These are phyloP conservation scores for Evernia prunastri DNA, from an alignment of 495 filamentous ascomycete species.

Conservation along the genomic window DNA sequence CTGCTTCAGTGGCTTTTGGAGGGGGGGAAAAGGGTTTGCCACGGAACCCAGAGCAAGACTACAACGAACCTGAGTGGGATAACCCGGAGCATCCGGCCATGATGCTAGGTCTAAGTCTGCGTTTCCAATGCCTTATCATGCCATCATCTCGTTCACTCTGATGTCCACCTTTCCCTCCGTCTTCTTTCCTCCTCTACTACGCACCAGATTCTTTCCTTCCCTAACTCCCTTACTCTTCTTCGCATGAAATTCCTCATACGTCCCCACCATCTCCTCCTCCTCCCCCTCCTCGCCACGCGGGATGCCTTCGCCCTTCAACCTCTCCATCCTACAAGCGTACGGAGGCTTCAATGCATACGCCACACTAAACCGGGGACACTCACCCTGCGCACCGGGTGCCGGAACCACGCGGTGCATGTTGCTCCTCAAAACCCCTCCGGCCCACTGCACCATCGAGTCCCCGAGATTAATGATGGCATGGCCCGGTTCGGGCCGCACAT, in stretches of 20 bases:
- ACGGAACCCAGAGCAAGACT: neutral
- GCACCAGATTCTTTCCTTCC: neutral
- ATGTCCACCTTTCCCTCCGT: neutral
- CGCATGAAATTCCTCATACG: neutral
- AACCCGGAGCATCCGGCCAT: too few species aligned
- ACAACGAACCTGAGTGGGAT: too few species aligned
- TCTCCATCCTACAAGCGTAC: neutral
- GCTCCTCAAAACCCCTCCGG: conserved; percentile 27
- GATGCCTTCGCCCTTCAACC: neutral
- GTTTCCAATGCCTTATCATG: neutral
- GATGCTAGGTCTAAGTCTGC: neutral
- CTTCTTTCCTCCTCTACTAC: neutral
- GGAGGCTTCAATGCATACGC: conserved; percentile 2
- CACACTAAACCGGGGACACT: conserved; percentile 16
- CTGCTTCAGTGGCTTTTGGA: neutral
- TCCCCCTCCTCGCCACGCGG: neutral
- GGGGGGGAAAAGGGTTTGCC: neutral
- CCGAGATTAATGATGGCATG: conserved; percentile 34
- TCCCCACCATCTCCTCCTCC: neutral
- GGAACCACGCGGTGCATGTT: conserved; percentile 32
- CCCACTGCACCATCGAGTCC: conserved; percentile 32
- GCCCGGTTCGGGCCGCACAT: conserved; percentile 30
- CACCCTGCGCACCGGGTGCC: conserved; percentile 15
- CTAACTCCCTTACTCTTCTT: neutral
- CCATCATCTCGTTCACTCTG: neutral